Percentiles rank a stretch among this genome's conserved stretches.
Evolutionary conservation across 805 yeast genomes (phyloP).

Genomic region (Schwanniomyces yamadae): DNA sequence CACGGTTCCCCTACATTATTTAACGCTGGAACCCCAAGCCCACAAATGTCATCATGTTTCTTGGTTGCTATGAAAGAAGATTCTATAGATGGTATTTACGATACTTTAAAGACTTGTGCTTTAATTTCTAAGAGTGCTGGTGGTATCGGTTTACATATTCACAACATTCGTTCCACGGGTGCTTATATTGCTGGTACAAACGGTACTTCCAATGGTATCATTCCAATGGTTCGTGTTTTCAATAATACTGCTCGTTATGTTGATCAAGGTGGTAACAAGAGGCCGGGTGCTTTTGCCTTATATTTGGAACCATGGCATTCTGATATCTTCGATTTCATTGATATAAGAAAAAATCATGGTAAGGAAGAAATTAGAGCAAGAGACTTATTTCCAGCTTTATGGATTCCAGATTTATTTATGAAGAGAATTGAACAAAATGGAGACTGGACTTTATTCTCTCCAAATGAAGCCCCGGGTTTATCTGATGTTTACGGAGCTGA

Average conservation of each 20-base stretch:
- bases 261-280: slow-evolving; percentile 64
- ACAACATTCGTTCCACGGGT: slow-evolving; percentile 58
- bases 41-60: slow-evolving; percentile 64
- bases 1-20: slow-evolving; percentile 64
- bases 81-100: slow-evolving; percentile 62
- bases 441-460: slow-evolving; percentile 60
- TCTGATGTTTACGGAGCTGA: slow-evolving; percentile 56
- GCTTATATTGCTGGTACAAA: slow-evolving; percentile 62
- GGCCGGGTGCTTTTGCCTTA: slow-evolving; percentile 65
- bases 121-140: slow-evolving; percentile 62
- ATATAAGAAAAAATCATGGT: slow-evolving; percentile 62
- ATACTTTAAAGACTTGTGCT: slow-evolving; percentile 61
- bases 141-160: slow-evolving; percentile 62
- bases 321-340: slow-evolving; percentile 57
- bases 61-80: slow-evolving; percentile 63
- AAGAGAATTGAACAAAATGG: slow-evolving; percentile 55
- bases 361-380: slow-evolving; percentile 63
- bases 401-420: slow-evolving; percentile 66
- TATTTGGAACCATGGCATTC: slow-evolving; percentile 66
- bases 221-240: slow-evolving; percentile 63
- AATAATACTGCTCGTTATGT: slow-evolving; percentile 64
- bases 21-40: slow-evolving; percentile 60
- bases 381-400: slow-evolving; percentile 60
- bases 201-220: slow-evolving; percentile 62
- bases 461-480: slow-evolving; percentile 58